phyloP scores from a whole-genome alignment of 139 green algal genomes.

The Yamagishiella unicocca region DNA sequence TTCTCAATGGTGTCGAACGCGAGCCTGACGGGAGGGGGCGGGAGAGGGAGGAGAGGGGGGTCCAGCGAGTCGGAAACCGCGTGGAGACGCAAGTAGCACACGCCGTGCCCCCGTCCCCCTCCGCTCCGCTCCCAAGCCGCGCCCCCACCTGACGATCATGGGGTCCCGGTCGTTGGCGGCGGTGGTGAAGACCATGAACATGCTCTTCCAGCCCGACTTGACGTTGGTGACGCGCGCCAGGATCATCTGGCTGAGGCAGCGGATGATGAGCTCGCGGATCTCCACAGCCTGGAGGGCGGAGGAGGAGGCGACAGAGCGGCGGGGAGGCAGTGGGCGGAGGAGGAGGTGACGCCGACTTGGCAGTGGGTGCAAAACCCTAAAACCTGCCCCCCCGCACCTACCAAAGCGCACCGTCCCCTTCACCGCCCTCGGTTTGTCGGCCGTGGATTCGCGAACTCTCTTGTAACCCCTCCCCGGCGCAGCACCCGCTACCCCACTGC shows the following conservation, averaged over 20 bases:
- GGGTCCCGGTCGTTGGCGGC: constrained; percentile 86
- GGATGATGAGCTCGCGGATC: constrained; percentile 98
- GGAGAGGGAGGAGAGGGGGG: not conserved
- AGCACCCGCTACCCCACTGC: too few species aligned
- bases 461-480: too few species aligned
- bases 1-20: constrained; percentile 98
- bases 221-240: constrained; percentile 93
- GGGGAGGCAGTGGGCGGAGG: too few species aligned
- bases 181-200: constrained; percentile 99
- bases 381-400: too few species aligned
- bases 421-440: too few species aligned
- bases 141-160: constrained; percentile 78
- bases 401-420: too few species aligned
- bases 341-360: too few species aligned
- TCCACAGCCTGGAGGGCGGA: constrained; percentile 73
- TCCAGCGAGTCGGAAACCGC: too few species aligned
- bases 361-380: too few species aligned
- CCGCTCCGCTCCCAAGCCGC: not conserved
- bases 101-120: not conserved
- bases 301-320: too few species aligned
- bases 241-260: constrained; percentile 94
- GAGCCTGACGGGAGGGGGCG: constrained; percentile 55
- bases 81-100: not conserved
- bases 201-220: constrained; percentile 98
- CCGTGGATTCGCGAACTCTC: too few species aligned